Evolutionary conservation across 306 rosid species (phyloP), one percentile per base, ranked within the genome.

Genomic region (Gleditsia sinensis): DNA sequence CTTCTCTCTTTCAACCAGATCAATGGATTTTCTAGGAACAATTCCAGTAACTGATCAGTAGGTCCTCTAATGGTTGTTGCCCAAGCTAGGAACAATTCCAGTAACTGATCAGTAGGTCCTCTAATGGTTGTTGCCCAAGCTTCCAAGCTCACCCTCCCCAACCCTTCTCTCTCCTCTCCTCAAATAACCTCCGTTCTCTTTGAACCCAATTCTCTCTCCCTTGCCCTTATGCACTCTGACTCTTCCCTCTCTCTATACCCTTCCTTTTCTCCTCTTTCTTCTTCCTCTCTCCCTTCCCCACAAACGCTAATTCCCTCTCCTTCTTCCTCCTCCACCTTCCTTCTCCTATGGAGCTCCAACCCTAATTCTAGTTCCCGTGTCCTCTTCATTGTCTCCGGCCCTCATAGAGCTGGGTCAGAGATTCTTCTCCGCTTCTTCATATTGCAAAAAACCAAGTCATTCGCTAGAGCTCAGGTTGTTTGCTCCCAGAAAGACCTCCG

Each of bases 231-330:
- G 78, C 92, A 94, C 83, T 83, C 96, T 58, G 97, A 94, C 70
- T 88, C 98, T 8, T 86, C 97, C 5, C 36, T 94, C 63, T 89
- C 97, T 69, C 96, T 94, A 72, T 94, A 85, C 83, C 91, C 96
- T 33, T 86, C 89, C 0, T 59, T 88, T 14, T 79, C 94, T 24
- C 76, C 89, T 10, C 75, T 21, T 5, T 24, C n/a, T 13, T 27
- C 58, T 4, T 51, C 82, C 8, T 74, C 86, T 13, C 86, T 81
- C 45, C 86, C 89, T 37, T 21, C 79, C 50, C 87, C 92, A 8
- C 92, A 85, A 83, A 87, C 92, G 80, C 60, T 83, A 21, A 75
- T 90, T 12, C 83, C 86, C 2, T 60, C 96, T 2, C 98, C 96
- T 9, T 90, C 96, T 9, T 90, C 98, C 1, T 90, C 94, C 17